Evolutionary conservation across 495 filamentous ascomycete species (phyloP), one percentile per base, ranked within the genome.

Genomic region (Patellaria atrata): DNA sequence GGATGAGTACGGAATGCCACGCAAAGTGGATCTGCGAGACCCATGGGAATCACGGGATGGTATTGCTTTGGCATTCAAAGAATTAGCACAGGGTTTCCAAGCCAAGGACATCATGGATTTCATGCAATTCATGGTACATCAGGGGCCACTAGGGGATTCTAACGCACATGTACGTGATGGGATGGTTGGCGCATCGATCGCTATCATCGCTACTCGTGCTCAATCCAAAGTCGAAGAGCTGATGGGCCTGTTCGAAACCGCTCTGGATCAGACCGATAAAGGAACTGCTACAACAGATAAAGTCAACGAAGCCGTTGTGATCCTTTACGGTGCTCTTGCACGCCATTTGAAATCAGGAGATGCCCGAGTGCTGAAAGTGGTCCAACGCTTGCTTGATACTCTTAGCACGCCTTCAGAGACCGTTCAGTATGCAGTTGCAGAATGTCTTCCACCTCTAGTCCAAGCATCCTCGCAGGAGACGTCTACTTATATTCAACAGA

Each of bases 281-380:
- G 75, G 73, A 12, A 79, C 78, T 3, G 71, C 81, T 44, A 71
- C 71, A 16, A 75, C 75, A 5, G 89, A 97, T 47, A 67, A 77
- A 26, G 79, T 96, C 43, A 94, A 93, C 48, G 89, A 97, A 59
- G 89, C 89, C 3, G 84, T 97, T 17, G 83, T 97, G 41, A 85
- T 97, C 37, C 76, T 97, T 41, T 97, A 96, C 48, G 89, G 89
- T 47, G 84, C 89, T 21, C 59, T 97, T 10, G 89, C 84, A 9
- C 68, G 81, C 18, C 89, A 97, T 63, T 62, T 97, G 26, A 75
- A 78, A 40, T 60, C 73, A 2, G 82, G 84, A 5, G 89, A 97
- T 51, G 57, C 70, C 33, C 82, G 89, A 37, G 67, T 96, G 26
- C 82, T 82, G 5, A 73, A 76, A 8, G 87, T 94, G 30, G 71